phyloP scores from a whole-genome alignment of 129 eudicot species.

The Kitagawia praeruptora region DNA sequence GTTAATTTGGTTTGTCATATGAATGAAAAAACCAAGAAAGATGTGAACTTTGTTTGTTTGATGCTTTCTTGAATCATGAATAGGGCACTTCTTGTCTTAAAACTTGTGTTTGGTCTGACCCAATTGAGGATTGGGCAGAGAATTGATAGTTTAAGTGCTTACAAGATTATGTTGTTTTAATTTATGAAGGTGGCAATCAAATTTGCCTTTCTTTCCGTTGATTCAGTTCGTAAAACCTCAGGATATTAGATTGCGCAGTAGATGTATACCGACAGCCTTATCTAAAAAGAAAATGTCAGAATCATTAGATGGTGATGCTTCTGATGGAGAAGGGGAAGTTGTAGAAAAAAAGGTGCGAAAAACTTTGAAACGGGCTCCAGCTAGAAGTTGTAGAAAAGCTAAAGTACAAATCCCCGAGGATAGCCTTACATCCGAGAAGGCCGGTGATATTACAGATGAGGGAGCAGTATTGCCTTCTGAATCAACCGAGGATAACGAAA shows the following conservation, averaged over 20 bases:
- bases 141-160: not conserved
- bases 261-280: constrained; percentile 31
- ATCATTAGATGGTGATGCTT: constrained; percentile 23
- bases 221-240: constrained; percentile 39
- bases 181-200: constrained; percentile 48
- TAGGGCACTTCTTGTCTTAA: not conserved
- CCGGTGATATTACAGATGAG: constrained; percentile 26
- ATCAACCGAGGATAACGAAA: constrained; percentile 27
- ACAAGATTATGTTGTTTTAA: not conserved
- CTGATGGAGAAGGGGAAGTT: constrained; percentile 42
- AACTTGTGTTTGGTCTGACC: not conserved
- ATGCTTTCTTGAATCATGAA: not conserved
- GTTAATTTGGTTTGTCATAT: not conserved
- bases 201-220: constrained; percentile 28
- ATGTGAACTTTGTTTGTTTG: not conserved
- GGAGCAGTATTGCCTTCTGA: constrained; percentile 23
- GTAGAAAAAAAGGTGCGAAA: constrained; percentile 48
- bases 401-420: constrained; percentile 36
- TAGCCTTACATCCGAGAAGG: constrained; percentile 14
- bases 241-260: constrained; percentile 29
- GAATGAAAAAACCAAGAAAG: not conserved
- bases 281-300: constrained; percentile 41
- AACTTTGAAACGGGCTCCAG: constrained; percentile 37
- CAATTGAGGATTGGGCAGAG: not conserved
- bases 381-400: constrained; percentile 49